A percentile compares a stretch with the other conserved stretches of the same genome.
phyloP scores from a whole-genome alignment of 1,139 yeast genomes.

The Pichia sp. region DNA sequence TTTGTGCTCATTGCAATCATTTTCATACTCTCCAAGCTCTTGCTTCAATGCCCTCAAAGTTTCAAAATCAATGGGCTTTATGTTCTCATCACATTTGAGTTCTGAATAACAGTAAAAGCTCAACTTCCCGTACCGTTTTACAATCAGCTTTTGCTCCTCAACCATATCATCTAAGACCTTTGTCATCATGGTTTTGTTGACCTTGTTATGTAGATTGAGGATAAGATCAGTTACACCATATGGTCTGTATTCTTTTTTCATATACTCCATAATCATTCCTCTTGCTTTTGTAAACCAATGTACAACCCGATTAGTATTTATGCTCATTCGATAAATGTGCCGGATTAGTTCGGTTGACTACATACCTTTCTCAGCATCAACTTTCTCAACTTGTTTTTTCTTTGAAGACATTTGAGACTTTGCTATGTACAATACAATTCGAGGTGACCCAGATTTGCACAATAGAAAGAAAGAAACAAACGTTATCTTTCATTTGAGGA shows the following conservation, averaged over 20 bases:
- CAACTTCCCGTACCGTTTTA: constrained; percentile 37
- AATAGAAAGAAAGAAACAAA: neutral
- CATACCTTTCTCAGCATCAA: constrained; percentile 16
- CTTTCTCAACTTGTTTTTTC: constrained; percentile 11
- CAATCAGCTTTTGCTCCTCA: constrained; percentile 28
- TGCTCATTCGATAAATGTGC: neutral
- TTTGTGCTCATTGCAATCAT: constrained; percentile 13
- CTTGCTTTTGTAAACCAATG: constrained; percentile 13
- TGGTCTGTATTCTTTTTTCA: constrained; percentile 38
- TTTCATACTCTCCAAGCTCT: constrained; percentile 13
- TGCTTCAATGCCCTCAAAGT: constrained; percentile 11
- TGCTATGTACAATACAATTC: neutral
- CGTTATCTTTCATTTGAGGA: neutral
- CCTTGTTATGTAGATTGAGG: constrained; percentile 35
- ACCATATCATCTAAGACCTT: constrained; percentile 33
- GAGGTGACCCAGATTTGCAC: neutral
- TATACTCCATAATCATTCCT: constrained; percentile 27
- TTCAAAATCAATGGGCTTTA: constrained; percentile 14
- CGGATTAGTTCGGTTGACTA: neutral
- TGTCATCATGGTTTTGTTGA: constrained; percentile 31
- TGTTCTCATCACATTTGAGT: neutral
- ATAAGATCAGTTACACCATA: constrained; percentile 38
- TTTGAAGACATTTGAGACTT: neutral
- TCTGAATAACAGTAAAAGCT: constrained; percentile 33
- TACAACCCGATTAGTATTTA: neutral